Evolutionary conservation across 768 basidiomycete species (phyloP), one percentile per base, ranked within the genome.

Genomic region (Suillus variegatus): DNA sequence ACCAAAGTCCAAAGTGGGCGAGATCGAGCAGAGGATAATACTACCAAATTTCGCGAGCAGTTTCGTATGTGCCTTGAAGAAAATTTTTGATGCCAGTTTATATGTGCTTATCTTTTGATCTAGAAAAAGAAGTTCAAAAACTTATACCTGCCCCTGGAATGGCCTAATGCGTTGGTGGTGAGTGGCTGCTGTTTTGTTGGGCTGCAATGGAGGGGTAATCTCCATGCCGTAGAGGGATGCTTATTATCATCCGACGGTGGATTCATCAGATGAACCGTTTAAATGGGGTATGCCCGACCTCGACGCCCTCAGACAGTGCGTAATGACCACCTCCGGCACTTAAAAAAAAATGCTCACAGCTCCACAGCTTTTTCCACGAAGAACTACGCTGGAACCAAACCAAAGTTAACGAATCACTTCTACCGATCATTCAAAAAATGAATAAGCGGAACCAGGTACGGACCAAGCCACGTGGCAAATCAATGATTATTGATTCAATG

Each of bases 261-360:
- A 98, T 73, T 86, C 87, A 46, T 97, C 95, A 1, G 90, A 95
- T 63, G 96, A 98, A 67, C 89, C 92, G 0, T 99, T 99, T 76
- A 93, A 94, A 71, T 99, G 97, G 97, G 95, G 94, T 5, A 80
- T 95, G 67, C 94, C 96, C n/a, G 97, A 99, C 74, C 86, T 99
- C 2, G 94, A 97, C 73, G 95, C 90, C 3, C 85, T 99, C 62
- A 88, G 95, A 67, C 78, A 84, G 94, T 96, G 74, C 63, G 87
- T 79, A 61, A 64, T 55, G 12, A 28, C 58, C 40, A 18, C 22
- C 4, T 25, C 25, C 20, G 25, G 69, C 68, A 58, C 62, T 4
- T 47, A 40, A 32, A 63, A 38, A 60, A 68, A 38, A 51, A 57
- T 60, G 54, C 71, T 74, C 61, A 74, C 61, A 65, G 51, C 60